Evolutionary conservation across 1,284 basidiomycete genomes (phyloP), one percentile per base, ranked within the genome.

Genomic region (Pyrrhoderma lamaoense): DNA sequence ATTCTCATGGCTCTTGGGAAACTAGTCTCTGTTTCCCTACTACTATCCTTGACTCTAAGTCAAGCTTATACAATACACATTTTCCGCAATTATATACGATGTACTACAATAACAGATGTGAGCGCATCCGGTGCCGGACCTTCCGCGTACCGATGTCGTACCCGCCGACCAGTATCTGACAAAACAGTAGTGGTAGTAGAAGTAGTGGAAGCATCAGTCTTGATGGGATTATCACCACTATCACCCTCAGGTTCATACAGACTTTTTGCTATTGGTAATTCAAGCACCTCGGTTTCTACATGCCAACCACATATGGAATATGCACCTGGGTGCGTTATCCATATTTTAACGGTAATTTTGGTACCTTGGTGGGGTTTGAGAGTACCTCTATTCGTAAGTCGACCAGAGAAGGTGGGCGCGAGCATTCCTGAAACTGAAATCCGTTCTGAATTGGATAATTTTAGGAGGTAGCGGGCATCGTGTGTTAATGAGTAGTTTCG

Each of bases 401-500:
- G 75, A 34, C 86, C 85, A 13, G 69, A 65, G 57, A 82, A 88
- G 2, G 71, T 68, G 11, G 81, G 73, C 16, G 72, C 68, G 38
- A 77, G 63, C 13, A 72, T 57, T 16, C 35, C 42, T 38, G 42
- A 11, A 18, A 13, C 18, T 9, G 49, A 16, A 36, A 22, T 18
- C 25, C 16, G 14, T 7, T 51, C 49, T 8, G 40, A 35, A 21
- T 27, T 38, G 14, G 53, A 35, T 18, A 55, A 31, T 13, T 27
- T 44, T 22, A 55, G 14, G 18, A 72, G 66, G 57, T 76, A 84
- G 23, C 73, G 72, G 7, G 71, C 71, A 21, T 70, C 64, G 56
- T 80, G 74, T 3, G 81, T 81, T 45, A 75, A 63, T 0, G 87
- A 90, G 59, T 78, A 74, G 58, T 93, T 94, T 45, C 79, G 75